phyloP scores from a whole-genome alignment of 176 grass and related monocot species.

The Carex littledalei region DNA sequence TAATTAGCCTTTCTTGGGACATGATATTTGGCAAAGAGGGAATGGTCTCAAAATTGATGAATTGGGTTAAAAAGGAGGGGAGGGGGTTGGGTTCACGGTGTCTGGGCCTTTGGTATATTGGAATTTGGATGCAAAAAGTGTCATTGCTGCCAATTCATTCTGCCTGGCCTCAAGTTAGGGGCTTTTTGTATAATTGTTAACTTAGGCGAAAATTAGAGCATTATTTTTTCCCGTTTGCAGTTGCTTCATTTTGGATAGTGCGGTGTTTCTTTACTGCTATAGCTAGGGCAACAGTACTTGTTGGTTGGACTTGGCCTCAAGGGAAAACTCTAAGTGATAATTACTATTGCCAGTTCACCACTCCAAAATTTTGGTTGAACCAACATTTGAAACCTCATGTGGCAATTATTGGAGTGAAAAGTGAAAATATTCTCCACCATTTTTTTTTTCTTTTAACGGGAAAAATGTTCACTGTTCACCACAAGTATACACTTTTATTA shows the following conservation, averaged over 20 bases:
- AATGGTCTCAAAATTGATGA: background rate
- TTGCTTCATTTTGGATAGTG: background rate
- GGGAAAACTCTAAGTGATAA: no score
- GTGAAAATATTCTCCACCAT: background rate
- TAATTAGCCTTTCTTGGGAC: background rate
- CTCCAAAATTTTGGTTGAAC: slow-evolving; percentile 3
- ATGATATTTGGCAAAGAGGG: background rate
- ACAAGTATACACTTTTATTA: no score
- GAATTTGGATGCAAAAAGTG: background rate
- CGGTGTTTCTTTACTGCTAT: background rate
- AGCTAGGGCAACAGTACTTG: background rate
- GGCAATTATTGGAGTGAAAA: background rate
- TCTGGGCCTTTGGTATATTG: background rate
- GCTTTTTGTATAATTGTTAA: slow-evolving; percentile 15
- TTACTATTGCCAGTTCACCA: background rate
- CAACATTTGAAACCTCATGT: background rate
- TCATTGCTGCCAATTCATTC: slow-evolving; percentile 9
- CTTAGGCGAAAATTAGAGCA: background rate
- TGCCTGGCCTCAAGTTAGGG: background rate
- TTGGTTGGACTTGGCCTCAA: background rate
- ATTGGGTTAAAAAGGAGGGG: background rate
- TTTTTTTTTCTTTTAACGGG: background rate
- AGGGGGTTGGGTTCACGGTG: background rate
- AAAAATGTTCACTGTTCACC: background rate
- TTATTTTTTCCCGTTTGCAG: background rate